Evolutionary conservation across 148 eudicot species (phyloP), one percentile per base, ranked within the genome.

Genomic region (Dianthus caryophyllus): DNA sequence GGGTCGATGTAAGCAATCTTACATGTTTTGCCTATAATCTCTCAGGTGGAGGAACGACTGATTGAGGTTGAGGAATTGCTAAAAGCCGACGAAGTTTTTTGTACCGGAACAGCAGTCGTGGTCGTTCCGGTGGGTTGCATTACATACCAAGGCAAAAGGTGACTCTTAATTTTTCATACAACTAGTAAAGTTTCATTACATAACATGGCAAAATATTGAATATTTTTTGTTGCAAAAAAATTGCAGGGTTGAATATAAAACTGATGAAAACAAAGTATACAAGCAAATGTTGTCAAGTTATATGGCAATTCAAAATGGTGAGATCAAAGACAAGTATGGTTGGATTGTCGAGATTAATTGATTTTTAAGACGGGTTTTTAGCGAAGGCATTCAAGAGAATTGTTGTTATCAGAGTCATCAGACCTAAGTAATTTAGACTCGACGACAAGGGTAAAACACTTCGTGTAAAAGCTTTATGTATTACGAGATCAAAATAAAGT

Each of bases 101-200:
- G 96, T 78, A 89, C 95, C 0, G 92, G 90, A 62, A 93, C 90
- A 54, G 98, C 95, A 21, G 89, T 87, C 17, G 87, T 80, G 25
- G 77, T 88, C 61, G 82, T 78, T 39, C 85, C 87, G 6, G 95
- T 89, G 0, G 95, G 95, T 16, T 85, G 84, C 70, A 74, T 89
- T 30, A 82, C 96, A 46, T 87, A 85, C 74, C 70, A 77, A 64
- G 84, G 75, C 41, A 82, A 75, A 68, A 85, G 88, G 96, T 85
- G 62, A 18, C 15, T 14, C 9, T 27, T 8, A 9, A 1, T 12
- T 56, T 31, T 33, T 17, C 25, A n/a, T n/a, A 7, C 4, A 0
- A 6, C n/a, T 8, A 15, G 0, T 36, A 1, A 15, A 0, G 3
- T 26, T 1, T 13, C 27, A 44, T 43, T 44, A 17, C 47, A 14